These are phyloP conservation scores for Fonsecaea nubica DNA, from an alignment of 2,329 filamentous ascomycete genomes.

Conservation along the genomic window DNA sequence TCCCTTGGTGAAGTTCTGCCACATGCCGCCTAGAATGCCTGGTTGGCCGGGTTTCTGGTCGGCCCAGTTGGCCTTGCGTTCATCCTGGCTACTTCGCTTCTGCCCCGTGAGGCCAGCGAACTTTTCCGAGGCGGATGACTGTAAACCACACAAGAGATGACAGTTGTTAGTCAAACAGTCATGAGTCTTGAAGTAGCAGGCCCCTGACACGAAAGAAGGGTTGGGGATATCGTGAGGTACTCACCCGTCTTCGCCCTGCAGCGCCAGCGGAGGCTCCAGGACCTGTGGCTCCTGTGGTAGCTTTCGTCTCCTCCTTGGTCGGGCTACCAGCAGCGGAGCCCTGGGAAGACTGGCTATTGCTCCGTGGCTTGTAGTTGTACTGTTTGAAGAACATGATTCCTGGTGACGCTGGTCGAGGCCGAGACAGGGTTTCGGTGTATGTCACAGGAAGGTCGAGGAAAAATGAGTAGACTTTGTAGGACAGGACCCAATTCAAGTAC, in stretches of 20 bases:
- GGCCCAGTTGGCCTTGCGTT: conserved; percentile 28
- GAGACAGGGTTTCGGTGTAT: background rate
- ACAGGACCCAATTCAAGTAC: background rate
- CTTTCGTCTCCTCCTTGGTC: conserved; percentile 28
- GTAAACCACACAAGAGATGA: background rate
- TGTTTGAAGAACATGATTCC: conserved; percentile 41
- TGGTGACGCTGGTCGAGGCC: background rate
- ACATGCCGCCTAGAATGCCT: conserved; percentile 38
- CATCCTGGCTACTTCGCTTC: conserved; percentile 36
- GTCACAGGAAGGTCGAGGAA: background rate
- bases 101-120: conserved; percentile 35
- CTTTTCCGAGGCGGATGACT: conserved; percentile 32
- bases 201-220: no score
- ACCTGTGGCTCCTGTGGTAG: conserved; percentile 10
- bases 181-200: no score
- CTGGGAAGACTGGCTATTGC: conserved; percentile 35
- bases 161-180: background rate
- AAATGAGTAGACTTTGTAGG: background rate
- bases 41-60: conserved; percentile 37
- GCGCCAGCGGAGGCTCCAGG: conserved; percentile 17
- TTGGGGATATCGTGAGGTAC: conserved; percentile 8
- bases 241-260: conserved; percentile 37
- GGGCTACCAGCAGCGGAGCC: conserved; percentile 24
- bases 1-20: conserved; percentile 43
- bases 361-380: conserved; percentile 39